phyloP scores from a whole-genome alignment of 2,329 filamentous ascomycete genomes.

The Phyllosticta ampelicida region DNA sequence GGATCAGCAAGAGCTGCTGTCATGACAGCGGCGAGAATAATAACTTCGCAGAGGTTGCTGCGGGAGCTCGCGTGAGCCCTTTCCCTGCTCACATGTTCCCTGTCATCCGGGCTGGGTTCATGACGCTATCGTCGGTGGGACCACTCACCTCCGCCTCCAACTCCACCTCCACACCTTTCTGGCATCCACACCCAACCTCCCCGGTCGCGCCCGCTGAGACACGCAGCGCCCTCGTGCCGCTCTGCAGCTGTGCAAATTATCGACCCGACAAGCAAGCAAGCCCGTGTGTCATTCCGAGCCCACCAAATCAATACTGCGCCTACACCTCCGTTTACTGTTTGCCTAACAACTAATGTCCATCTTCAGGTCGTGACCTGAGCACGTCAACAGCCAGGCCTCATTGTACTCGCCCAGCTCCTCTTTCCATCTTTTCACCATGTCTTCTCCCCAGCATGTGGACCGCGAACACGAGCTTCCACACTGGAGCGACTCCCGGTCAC shows the following conservation, averaged over 20 bases:
- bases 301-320: neutral
- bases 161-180: neutral
- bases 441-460: neutral
- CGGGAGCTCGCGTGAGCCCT: neutral
- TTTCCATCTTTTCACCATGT: neutral
- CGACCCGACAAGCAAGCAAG: neutral
- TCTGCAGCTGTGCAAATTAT: neutral
- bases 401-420: neutral
- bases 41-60: neutral
- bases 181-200: neutral
- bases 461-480: conserved; percentile 8
- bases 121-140: neutral
- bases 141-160: neutral
- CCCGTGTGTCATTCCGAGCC: neutral
- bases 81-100: neutral
- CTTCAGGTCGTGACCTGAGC: neutral
- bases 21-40: neutral
- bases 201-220: neutral
- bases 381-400: neutral
- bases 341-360: neutral
- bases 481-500: neutral
- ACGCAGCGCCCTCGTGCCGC: neutral
- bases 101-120: neutral
- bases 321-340: neutral
- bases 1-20: neutral